These are phyloP conservation scores for Metschnikowia cubensis DNA, from an alignment of 805 yeast genomes.

Conservation along the genomic window DNA sequence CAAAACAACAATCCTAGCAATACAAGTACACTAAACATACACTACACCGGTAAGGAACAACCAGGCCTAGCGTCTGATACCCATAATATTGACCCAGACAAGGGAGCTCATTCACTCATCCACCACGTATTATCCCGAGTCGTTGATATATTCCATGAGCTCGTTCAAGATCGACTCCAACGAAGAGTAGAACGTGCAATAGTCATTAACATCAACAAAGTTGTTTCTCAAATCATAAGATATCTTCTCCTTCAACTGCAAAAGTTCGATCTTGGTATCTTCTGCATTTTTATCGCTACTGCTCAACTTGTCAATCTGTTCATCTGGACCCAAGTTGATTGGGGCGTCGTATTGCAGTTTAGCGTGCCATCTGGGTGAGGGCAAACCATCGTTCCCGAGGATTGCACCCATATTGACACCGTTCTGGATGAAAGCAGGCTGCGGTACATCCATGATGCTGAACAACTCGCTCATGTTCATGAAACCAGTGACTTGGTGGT, in stretches of 20 bases:
- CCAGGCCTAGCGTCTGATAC: background rate
- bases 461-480: slow-evolving; percentile 40
- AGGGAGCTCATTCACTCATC: background rate
- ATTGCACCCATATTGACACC: slow-evolving; percentile 13
- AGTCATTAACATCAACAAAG: slow-evolving; percentile 42
- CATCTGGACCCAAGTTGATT: background rate
- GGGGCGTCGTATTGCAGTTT: background rate
- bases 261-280: slow-evolving; percentile 25
- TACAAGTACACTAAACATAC: too few relatives aligned
- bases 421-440: slow-evolving; percentile 24
- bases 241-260: slow-evolving; percentile 35
- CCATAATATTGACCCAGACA: background rate
- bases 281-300: slow-evolving; percentile 7
- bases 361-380: background rate
- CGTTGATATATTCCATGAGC: slow-evolving; percentile 35
- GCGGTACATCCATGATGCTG: slow-evolving; percentile 42
- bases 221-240: slow-evolving; percentile 40
- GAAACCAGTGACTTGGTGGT: slow-evolving; percentile 38
- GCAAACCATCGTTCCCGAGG: slow-evolving; percentile 5
- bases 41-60: too few relatives aligned
- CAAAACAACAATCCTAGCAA: too few relatives aligned
- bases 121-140: background rate
- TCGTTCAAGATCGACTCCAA: slow-evolving; percentile 39
- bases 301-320: background rate
- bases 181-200: slow-evolving; percentile 41